phyloP scores from a whole-genome alignment of 2,329 filamentous ascomycete species.

The Diaporthe humulicola region DNA sequence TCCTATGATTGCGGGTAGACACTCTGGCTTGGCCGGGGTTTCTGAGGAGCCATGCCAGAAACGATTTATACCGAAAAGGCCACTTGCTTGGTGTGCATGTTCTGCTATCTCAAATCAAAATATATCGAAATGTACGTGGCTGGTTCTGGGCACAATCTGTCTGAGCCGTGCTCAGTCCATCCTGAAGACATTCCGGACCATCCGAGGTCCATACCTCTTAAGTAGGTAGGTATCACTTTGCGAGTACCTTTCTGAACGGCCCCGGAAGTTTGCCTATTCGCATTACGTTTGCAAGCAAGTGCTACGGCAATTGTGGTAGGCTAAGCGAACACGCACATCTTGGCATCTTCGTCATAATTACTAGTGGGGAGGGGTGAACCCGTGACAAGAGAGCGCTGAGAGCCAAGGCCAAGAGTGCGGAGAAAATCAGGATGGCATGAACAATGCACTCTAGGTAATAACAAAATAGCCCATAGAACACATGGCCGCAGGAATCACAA shows the following conservation, averaged over 20 bases:
- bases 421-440: slow-evolving; percentile 5
- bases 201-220: neutral
- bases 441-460: neutral
- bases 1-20: too few relatives aligned
- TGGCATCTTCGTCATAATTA: slow-evolving; percentile 5
- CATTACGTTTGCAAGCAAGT: neutral
- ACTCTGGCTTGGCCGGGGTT: neutral
- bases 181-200: neutral
- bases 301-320: neutral
- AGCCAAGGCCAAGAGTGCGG: slow-evolving; percentile 24
- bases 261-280: too few relatives aligned
- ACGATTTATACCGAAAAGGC: neutral
- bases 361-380: neutral
- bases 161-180: neutral
- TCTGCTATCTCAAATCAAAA: neutral
- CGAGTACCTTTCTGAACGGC: neutral
- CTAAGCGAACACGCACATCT: neutral
- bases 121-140: neutral
- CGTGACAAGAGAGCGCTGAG: neutral
- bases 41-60: neutral
- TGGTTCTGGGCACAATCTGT: neutral
- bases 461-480: neutral
- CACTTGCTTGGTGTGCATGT: too few relatives aligned
- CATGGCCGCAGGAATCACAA: neutral
- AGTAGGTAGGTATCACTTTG: neutral